phyloP scores from a whole-genome alignment of 352 stramenopile species.

The Phytophthora agathidicida region DNA sequence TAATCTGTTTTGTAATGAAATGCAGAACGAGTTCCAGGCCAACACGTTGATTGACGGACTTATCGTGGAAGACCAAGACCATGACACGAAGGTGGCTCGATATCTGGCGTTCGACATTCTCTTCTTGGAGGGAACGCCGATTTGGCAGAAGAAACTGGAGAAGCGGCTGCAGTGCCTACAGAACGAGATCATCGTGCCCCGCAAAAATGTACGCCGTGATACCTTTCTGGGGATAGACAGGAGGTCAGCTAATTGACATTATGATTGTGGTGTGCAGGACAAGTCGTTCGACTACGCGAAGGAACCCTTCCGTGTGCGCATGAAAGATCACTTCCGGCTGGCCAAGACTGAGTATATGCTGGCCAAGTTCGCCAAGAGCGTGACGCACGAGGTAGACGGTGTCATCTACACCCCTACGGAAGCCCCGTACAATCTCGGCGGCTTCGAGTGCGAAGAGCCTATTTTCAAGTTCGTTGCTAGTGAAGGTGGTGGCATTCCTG shows the following conservation, averaged over 20 bases:
- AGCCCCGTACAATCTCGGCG: slow-evolving; percentile 84
- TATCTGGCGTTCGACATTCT: slow-evolving; percentile 87
- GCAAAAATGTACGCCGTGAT: slow-evolving; percentile 71
- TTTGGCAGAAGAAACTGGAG: slow-evolving; percentile 90
- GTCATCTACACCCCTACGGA: slow-evolving; percentile 89
- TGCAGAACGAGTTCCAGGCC: slow-evolving; percentile 65
- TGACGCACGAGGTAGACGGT: slow-evolving; percentile 88
- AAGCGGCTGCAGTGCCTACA: slow-evolving; percentile 88
- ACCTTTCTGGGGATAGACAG: not conserved
- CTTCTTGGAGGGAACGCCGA: slow-evolving; percentile 76
- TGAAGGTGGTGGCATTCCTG: slow-evolving; percentile 79
- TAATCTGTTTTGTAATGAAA: not conserved
- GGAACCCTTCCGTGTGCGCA: slow-evolving; percentile 89
- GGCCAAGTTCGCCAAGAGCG: slow-evolving; percentile 85
- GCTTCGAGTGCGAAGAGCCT: slow-evolving; percentile 83
- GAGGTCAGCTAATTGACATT: not conserved
- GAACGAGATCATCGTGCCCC: slow-evolving; percentile 88
- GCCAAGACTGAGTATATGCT: slow-evolving; percentile 88
- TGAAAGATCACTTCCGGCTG: slow-evolving; percentile 91
- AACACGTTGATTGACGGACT: slow-evolving; percentile 89
- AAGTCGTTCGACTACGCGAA: slow-evolving; percentile 74
- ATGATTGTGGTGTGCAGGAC: slow-evolving; percentile 43
- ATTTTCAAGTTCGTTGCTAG: slow-evolving; percentile 92
- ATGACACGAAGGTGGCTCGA: slow-evolving; percentile 71
- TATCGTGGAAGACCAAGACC: slow-evolving; percentile 87